These are phyloP conservation scores for Bimuria novae-zelandiae DNA, from an alignment of 2,329 filamentous ascomycete species.

Conservation along the genomic window DNA sequence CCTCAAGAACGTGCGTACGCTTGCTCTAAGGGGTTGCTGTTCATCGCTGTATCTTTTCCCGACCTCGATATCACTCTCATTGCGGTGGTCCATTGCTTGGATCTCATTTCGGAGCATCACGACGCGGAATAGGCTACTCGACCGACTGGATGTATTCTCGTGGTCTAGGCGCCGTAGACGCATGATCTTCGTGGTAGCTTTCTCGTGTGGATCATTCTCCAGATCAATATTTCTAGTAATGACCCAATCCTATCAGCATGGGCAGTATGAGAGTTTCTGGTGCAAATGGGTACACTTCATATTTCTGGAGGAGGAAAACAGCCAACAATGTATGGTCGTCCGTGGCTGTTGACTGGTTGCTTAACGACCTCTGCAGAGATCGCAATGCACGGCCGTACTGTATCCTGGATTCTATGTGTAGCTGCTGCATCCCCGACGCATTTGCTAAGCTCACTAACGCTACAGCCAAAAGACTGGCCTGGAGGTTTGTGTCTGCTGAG, in stretches of 20 bases:
- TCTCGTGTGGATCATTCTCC: constrained; percentile 3
- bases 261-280: too few species aligned
- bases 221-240: neutral
- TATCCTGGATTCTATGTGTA: neutral
- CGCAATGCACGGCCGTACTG: constrained; percentile 5
- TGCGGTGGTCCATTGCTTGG: neutral
- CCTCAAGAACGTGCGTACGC: neutral
- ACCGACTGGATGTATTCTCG: neutral
- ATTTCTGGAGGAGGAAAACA: constrained; percentile 1
- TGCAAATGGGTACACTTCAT: neutral
- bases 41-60: neutral
- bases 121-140: neutral
- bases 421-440: constrained; percentile 1
- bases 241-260: neutral
- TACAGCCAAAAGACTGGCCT: neutral
- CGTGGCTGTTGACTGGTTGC: neutral
- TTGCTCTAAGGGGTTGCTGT: neutral
- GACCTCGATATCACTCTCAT: neutral
- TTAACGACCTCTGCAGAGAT: neutral
- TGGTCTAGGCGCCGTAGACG: neutral
- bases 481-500: neutral
- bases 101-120: constrained; percentile 2
- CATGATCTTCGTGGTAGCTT: neutral
- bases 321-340: neutral
- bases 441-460: neutral